Evolutionary conservation across 306 rosid genomes (phyloP).

Genomic region (Begonia peltatifolia): DNA sequence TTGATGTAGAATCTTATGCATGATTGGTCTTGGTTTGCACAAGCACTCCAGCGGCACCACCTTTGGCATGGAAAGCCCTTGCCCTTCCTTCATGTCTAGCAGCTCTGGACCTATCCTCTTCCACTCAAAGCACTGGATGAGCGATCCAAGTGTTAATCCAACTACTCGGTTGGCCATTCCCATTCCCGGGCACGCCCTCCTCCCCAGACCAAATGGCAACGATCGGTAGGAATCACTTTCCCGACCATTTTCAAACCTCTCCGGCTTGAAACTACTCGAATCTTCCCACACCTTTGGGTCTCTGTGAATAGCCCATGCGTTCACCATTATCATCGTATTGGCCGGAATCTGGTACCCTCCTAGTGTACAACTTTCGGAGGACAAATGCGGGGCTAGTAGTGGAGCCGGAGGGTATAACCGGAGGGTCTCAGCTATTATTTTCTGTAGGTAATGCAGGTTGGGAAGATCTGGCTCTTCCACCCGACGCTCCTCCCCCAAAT

Average conservation of each 20-base stretch:
- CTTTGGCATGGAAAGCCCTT: slow-evolving; percentile 10
- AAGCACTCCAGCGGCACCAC: slow-evolving; percentile 14
- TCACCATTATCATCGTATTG: slow-evolving; percentile 13
- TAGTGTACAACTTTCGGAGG: slow-evolving; percentile 7
- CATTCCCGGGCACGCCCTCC: slow-evolving; percentile 30
- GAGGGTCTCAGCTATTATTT: slow-evolving; percentile 13
- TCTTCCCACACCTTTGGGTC: slow-evolving; percentile 12
- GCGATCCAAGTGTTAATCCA: slow-evolving; percentile 9
- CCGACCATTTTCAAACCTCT: slow-evolving; percentile 8
- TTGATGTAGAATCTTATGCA: neutral
- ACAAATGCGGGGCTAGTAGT: slow-evolving; percentile 14
- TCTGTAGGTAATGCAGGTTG: slow-evolving; percentile 19
- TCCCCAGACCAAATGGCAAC: slow-evolving; percentile 31
- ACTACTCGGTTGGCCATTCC: slow-evolving; percentile 14
- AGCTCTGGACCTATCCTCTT: slow-evolving; percentile 3
- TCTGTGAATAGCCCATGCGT: slow-evolving; percentile 16
- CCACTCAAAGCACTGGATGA: slow-evolving; percentile 21
- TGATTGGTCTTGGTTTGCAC: slow-evolving; percentile 5
- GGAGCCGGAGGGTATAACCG: slow-evolving; percentile 16
- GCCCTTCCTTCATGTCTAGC: slow-evolving; percentile 13
- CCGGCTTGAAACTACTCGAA: slow-evolving; percentile 8
- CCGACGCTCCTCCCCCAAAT: slow-evolving; percentile 9
- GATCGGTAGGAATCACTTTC: neutral
- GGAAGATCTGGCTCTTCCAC: slow-evolving; percentile 16
- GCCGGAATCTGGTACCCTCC: slow-evolving; percentile 9